Evolutionary conservation across 2,329 filamentous ascomycete species (phyloP).

Genomic region (Keithomyces neogunnii): DNA sequence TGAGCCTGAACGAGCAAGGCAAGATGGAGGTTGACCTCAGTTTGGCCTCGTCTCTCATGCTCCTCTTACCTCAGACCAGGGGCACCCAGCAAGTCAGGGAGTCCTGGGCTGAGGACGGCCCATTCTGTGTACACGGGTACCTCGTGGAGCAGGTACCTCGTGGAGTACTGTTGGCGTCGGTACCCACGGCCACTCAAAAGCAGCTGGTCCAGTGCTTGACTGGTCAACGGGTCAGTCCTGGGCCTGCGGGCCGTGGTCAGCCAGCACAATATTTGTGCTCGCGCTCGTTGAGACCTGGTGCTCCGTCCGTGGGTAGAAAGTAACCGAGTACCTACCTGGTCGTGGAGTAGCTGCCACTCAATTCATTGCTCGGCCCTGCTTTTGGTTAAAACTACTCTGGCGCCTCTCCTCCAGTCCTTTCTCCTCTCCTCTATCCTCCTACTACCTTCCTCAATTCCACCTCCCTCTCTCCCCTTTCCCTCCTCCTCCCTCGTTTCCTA

Average conservation of each 20-base stretch:
- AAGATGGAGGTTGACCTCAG: not conserved
- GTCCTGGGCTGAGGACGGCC: too few species aligned
- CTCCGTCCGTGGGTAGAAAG: not conserved
- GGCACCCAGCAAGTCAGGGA: not conserved
- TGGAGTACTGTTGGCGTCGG: not conserved
- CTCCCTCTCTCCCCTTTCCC: constrained; percentile 30
- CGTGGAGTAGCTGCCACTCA: not conserved
- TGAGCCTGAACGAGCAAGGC: too few species aligned
- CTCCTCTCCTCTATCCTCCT: constrained; percentile 44
- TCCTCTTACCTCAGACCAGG: not conserved
- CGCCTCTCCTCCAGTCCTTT: constrained; percentile 47
- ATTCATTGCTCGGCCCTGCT: constrained; percentile 10
- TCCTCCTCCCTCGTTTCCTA: constrained; percentile 30
- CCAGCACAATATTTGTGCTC: not conserved
- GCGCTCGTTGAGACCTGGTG: not conserved
- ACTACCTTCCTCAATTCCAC: constrained; percentile 26
- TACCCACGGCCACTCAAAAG: not conserved
- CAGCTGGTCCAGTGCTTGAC: too few species aligned
- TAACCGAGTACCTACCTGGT: too few species aligned
- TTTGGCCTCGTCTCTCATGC: not conserved
- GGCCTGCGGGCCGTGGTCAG: not conserved
- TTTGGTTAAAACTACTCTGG: constrained; percentile 23
- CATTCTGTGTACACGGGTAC: not conserved
- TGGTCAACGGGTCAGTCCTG: not conserved
- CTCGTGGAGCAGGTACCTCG: not conserved